Evolutionary conservation across 2,329 filamentous ascomycete genomes (phyloP).

Genomic region (Diplodia mutila): DNA sequence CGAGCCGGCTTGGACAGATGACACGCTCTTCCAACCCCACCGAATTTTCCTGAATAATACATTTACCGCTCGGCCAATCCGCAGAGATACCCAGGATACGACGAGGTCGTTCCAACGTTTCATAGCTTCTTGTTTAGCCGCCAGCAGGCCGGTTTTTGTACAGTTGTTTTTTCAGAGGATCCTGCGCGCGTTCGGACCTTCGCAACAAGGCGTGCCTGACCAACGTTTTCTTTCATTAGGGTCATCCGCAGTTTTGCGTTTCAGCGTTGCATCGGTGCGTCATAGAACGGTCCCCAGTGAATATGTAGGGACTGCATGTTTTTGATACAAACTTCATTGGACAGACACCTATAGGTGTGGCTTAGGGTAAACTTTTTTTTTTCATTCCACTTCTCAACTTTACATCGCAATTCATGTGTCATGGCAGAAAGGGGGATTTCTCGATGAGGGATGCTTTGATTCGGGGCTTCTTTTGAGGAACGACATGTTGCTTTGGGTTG

Average conservation of each 20-base stretch:
- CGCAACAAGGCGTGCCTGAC: constrained; percentile 12
- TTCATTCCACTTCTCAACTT: background rate
- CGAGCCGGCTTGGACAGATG: constrained; percentile 25
- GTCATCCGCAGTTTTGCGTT: constrained; percentile 19
- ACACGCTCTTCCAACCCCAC: constrained; percentile 8
- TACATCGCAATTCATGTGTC: constrained; percentile 4
- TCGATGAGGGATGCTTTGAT: background rate
- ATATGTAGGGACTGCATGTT: constrained; percentile 9
- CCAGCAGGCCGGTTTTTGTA: background rate
- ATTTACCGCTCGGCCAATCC: constrained; percentile 18
- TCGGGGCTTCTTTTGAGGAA: background rate
- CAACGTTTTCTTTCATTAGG: constrained; percentile 9
- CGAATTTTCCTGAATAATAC: constrained; percentile 3
- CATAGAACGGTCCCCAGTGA: constrained; percentile 19
- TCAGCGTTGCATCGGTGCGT: constrained; percentile 25
- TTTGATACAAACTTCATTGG: constrained; percentile 8
- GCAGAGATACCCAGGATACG: constrained; percentile 22
- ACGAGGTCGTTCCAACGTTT: constrained; percentile 18
- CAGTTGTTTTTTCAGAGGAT: constrained; percentile 11
- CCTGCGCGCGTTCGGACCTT: background rate
- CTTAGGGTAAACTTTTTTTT: constrained; percentile 3
- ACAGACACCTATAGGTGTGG: background rate
- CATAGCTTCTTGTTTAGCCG: background rate
- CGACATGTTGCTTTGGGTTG: background rate
- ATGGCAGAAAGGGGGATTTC: constrained; percentile 9